Evolutionary conservation across 768 basidiomycete genomes (phyloP).

Genomic region (Jaapia argillacea): DNA sequence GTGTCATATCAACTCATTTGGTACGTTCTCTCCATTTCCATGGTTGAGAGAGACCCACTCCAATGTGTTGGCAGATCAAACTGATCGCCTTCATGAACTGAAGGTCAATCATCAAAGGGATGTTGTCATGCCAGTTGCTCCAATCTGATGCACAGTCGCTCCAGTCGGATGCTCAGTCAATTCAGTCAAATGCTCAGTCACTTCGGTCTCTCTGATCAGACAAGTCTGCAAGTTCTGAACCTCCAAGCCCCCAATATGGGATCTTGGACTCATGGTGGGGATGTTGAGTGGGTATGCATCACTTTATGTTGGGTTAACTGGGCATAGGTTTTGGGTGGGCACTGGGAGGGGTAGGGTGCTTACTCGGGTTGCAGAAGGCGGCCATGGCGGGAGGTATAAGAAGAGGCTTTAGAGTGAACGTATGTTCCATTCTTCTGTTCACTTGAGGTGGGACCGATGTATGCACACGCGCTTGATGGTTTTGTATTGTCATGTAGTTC

Average conservation of each 20-base stretch:
- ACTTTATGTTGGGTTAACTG: constrained; percentile 45
- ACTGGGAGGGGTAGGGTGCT: constrained; percentile 47
- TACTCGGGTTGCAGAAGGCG: constrained; percentile 43
- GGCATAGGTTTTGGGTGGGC: constrained; percentile 40
- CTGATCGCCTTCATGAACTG: too few species aligned
- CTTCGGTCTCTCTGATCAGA: too few species aligned
- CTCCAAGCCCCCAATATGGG: too few species aligned
- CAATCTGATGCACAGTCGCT: too few species aligned
- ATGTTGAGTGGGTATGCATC: constrained; percentile 51
- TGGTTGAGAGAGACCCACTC: not conserved
- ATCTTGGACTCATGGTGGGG: too few species aligned
- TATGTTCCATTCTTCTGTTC: constrained; percentile 22
- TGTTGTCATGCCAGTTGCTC: too few species aligned
- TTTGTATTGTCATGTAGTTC: constrained; percentile 62
- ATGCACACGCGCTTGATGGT: not conserved
- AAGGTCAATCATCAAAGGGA: too few species aligned
- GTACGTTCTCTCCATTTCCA: constrained; percentile 44
- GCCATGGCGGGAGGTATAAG: constrained; percentile 28
- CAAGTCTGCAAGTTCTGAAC: too few species aligned
- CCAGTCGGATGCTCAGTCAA: too few species aligned
- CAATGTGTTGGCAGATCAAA: constrained; percentile 62
- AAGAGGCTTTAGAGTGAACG: constrained; percentile 49
- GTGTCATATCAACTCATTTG: constrained; percentile 97
- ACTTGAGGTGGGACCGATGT: not conserved
- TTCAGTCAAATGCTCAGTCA: too few species aligned